A percentile compares a stretch with the other conserved stretches of the same genome.
Conservation (phyloP, 768 basidiomycete species). For the Leucosporidium scottii region DNA sequence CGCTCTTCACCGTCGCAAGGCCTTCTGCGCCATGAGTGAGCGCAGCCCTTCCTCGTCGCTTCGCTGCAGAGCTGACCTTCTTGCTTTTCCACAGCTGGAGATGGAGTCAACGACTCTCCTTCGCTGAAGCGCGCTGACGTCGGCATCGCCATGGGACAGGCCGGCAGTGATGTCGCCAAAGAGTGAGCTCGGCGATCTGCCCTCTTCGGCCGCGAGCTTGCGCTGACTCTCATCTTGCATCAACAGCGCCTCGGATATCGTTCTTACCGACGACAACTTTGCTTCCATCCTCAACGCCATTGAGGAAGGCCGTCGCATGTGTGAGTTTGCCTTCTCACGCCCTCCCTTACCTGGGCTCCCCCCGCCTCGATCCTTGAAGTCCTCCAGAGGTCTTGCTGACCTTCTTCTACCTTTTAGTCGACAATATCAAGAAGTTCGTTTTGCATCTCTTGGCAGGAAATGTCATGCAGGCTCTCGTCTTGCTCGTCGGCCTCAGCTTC, state of each 20-base stretch:
- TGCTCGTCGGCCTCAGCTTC: conserved; percentile 56
- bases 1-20: conserved; percentile 53
- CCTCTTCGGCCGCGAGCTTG: too few species aligned
- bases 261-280: conserved; percentile 61
- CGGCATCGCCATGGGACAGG: conserved; percentile 57
- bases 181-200: conserved; percentile 37
- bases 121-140: conserved; percentile 56
- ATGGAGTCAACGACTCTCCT: conserved; percentile 57
- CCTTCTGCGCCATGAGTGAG: conserved; percentile 50
- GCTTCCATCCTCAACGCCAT: conserved; percentile 59
- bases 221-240: too few species aligned
- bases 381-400: too few species aligned
- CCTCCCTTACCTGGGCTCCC: too few species aligned
- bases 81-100: conserved; percentile 11
- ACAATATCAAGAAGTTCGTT: conserved; percentile 55
- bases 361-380: too few species aligned
- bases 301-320: conserved; percentile 55
- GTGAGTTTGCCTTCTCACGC: too few species aligned
- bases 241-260: conserved; percentile 52
- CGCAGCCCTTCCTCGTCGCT: too few species aligned
- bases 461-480: conserved; percentile 52
- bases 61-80: not conserved
- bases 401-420: conserved; percentile 41
- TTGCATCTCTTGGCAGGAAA: conserved; percentile 54
- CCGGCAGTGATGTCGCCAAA: conserved; percentile 56